Evolutionary conservation across 257 asterid species (phyloP).

Genomic region (Scutellaria baicalensis): DNA sequence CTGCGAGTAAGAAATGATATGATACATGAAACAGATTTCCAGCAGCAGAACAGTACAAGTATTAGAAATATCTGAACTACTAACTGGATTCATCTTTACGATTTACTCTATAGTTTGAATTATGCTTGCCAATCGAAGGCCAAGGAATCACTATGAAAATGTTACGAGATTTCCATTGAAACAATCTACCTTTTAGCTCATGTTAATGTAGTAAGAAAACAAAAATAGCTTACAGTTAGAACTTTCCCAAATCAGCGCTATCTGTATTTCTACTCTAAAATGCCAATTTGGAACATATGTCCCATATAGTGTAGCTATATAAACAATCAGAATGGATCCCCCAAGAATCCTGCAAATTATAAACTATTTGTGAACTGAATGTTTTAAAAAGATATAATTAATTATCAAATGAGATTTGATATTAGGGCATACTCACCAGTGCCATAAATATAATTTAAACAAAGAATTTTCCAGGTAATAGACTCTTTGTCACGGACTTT

Average conservation of each 20-base stretch:
- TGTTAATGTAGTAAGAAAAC: neutral
- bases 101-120: neutral
- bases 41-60: neutral
- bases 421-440: too few relatives aligned
- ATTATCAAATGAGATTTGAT: too few relatives aligned
- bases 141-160: neutral
- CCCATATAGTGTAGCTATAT: too few relatives aligned
- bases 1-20: neutral
- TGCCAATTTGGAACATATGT: too few relatives aligned
- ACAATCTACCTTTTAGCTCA: neutral
- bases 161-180: neutral
- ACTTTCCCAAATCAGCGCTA: constrained; percentile 46
- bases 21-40: neutral
- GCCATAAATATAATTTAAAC: too few relatives aligned
- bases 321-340: too few relatives aligned
- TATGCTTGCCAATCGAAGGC: too few relatives aligned
- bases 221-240: constrained; percentile 38
- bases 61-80: neutral
- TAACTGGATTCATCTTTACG: neutral
- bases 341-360: too few relatives aligned
- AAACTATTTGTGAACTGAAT: too few relatives aligned
- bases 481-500: too few relatives aligned
- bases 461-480: too few relatives aligned
- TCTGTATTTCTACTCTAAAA: constrained; percentile 31
- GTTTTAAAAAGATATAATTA: too few relatives aligned